These are phyloP conservation scores for Amanita subjunquillea DNA, from an alignment of 768 basidiomycete genomes.

Conservation along the genomic window DNA sequence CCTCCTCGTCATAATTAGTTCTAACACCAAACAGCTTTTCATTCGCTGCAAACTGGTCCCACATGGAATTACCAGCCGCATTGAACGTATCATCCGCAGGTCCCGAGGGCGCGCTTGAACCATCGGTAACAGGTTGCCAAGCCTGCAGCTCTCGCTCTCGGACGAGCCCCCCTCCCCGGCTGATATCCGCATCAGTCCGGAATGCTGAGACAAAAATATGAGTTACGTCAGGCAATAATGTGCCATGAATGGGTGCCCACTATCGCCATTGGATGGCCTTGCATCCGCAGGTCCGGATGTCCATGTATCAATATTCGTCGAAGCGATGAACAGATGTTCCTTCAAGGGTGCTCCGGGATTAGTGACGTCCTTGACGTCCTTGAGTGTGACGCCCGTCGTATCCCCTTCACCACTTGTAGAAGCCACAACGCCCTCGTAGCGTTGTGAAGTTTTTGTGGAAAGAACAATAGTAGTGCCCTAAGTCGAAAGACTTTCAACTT, in stretches of 20 bases:
- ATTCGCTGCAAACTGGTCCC: slow-evolving; percentile 94
- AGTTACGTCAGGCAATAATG: neutral
- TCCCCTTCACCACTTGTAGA: slow-evolving; percentile 58
- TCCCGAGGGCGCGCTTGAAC: slow-evolving; percentile 15
- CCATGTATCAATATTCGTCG: slow-evolving; percentile 66
- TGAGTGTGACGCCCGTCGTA: slow-evolving; percentile 61
- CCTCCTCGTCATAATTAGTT: slow-evolving; percentile 86
- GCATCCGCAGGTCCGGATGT: slow-evolving; percentile 66
- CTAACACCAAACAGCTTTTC: slow-evolving; percentile 89
- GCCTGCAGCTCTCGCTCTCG: slow-evolving; percentile 76
- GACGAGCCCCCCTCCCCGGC: slow-evolving; percentile 33
- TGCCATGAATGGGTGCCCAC: slow-evolving; percentile 28
- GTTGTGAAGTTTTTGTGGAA: slow-evolving; percentile 54
- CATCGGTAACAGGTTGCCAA: slow-evolving; percentile 48
- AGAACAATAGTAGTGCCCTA: slow-evolving; percentile 80
- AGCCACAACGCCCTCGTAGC: slow-evolving; percentile 64
- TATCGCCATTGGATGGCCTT: slow-evolving; percentile 58
- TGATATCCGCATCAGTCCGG: slow-evolving; percentile 76
- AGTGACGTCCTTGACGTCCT: slow-evolving; percentile 67
- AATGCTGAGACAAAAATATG: slow-evolving; percentile 39
- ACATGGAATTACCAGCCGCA: slow-evolving; percentile 32
- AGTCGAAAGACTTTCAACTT: neutral
- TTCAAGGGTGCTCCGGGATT: slow-evolving; percentile 59
- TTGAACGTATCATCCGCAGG: slow-evolving; percentile 69
- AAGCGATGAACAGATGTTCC: slow-evolving; percentile 59